Evolutionary conservation across 192 early-diverging fungal species (phyloP).

Genomic region (Mortierella claussenii): DNA sequence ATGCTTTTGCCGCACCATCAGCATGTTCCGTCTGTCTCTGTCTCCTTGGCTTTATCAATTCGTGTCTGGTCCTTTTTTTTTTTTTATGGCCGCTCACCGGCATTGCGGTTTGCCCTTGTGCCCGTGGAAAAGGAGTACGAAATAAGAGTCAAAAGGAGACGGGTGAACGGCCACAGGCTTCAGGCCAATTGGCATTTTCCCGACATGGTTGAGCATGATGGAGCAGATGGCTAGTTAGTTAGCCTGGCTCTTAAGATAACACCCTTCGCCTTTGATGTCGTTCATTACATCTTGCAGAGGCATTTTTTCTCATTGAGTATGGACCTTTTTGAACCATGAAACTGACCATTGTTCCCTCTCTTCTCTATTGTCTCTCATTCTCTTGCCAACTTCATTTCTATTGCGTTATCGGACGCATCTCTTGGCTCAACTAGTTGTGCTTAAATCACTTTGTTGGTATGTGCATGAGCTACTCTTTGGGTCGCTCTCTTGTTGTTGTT

Average conservation of each 20-base stretch:
- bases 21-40: not conserved
- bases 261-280: not conserved
- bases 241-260: no score
- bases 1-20: not conserved
- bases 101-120: no score
- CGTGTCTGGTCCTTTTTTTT: not conserved
- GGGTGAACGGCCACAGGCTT: not conserved
- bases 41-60: not conserved
- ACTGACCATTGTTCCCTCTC: constrained; percentile 9
- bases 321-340: not conserved
- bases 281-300: not conserved
- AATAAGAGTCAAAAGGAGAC: not conserved
- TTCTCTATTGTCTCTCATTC: constrained; percentile 3
- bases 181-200: not conserved
- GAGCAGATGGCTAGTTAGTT: no score
- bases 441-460: constrained; percentile 57
- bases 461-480: constrained; percentile 12
- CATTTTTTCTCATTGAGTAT: not conserved
- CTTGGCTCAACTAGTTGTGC: constrained; percentile 35
- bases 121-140: not conserved
- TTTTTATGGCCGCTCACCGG: no score
- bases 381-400: not conserved
- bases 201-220: not conserved
- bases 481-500: not conserved
- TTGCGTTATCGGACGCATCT: no score